Percentiles rank a stretch among this genome's conserved stretches.
Conservation (phyloP, 495 filamentous ascomycete genomes). For the Xylaria flabelliformis region DNA sequence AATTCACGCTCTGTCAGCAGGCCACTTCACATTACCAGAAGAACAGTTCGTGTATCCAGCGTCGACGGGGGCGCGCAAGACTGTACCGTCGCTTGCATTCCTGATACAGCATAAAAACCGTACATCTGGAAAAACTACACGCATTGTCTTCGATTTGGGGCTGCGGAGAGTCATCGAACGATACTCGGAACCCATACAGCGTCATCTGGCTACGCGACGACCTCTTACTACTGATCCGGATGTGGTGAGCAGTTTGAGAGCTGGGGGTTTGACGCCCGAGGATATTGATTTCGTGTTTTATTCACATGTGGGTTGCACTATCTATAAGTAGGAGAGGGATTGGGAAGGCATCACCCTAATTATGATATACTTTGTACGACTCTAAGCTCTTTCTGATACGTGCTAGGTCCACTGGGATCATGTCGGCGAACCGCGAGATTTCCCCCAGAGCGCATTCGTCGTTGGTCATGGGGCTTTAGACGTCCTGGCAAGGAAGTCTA, state of each 20-base stretch:
- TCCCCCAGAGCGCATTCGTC: slow-evolving; percentile 43
- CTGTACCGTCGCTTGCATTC: slow-evolving; percentile 42
- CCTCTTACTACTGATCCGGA: slow-evolving; percentile 45
- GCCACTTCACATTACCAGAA: slow-evolving; percentile 49
- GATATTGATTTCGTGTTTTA: slow-evolving; percentile 52
- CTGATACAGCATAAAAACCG: slow-evolving; percentile 44
- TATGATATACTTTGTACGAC: neutral
- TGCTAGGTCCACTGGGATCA: slow-evolving; percentile 51
- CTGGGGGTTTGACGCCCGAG: slow-evolving; percentile 39
- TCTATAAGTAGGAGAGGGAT: neutral
- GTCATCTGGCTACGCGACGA: slow-evolving; percentile 44
- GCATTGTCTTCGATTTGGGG: slow-evolving; percentile 52
- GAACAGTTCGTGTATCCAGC: slow-evolving; percentile 47
- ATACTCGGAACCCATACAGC: slow-evolving; percentile 44
- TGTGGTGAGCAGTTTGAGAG: slow-evolving; percentile 40
- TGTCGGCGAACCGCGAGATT: slow-evolving; percentile 49
- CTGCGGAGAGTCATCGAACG: slow-evolving; percentile 39
- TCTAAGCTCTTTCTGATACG: neutral
- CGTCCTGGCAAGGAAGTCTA: slow-evolving; percentile 39
- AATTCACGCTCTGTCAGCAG: slow-evolving; percentile 53
- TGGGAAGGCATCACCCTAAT: neutral
- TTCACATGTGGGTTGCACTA: slow-evolving; percentile 42
- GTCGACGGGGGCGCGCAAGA: slow-evolving; percentile 32
- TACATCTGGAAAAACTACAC: slow-evolving; percentile 29
- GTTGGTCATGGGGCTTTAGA: slow-evolving; percentile 45